Evolutionary conservation across 1,139 yeast species (phyloP), one percentile per base, ranked within the genome.

Genomic region (Hansenula sp.): DNA sequence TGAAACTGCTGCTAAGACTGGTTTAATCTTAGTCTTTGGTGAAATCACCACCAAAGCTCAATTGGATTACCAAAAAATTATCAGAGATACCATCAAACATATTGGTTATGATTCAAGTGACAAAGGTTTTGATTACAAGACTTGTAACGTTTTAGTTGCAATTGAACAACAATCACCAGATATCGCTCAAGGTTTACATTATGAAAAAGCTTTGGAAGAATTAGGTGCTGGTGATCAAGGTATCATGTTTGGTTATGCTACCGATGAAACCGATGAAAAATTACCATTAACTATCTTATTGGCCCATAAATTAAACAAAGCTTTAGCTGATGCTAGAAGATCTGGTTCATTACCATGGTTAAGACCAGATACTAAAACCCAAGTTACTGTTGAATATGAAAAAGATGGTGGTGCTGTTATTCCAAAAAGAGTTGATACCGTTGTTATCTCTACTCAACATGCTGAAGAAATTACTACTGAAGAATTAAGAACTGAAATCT

Each of bases 211-310:
- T 46, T 77, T 92, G 56, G 99, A 92, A 76, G 95, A 92, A 46
- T 82, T 92, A 64, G 99, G 98, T 69, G 98, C 99, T 54, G 99
- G 99, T 82, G 99, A 92, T 75, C 99, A 92, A 75, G 97, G 99
- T 82, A 92, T 92, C 68, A 92, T 92, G 99, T 92, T 92, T 66
- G 99, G 99, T 70, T 92, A 92, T 71, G 99, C 99, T 58, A 83
- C 98, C 51, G 97, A 92, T 64, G 99, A 92, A 77, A 89, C 98
- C 60, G 95, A 90, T 65, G 97, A 92, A 75, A 83, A 87, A 66
- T 77, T 92, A 62, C 99, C 99, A 58, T 81, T 92, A 72, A 94
- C 98, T 56, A 79, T 94, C 51, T 73, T 94, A 59, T 81, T 94
- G 62, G 82, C 97, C 44, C 99, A 92, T 78, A 87, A 88, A 74